Base-by-base conservation (phyloP, 257 asterid genomes). In the Capsicum chinense region DNA sequence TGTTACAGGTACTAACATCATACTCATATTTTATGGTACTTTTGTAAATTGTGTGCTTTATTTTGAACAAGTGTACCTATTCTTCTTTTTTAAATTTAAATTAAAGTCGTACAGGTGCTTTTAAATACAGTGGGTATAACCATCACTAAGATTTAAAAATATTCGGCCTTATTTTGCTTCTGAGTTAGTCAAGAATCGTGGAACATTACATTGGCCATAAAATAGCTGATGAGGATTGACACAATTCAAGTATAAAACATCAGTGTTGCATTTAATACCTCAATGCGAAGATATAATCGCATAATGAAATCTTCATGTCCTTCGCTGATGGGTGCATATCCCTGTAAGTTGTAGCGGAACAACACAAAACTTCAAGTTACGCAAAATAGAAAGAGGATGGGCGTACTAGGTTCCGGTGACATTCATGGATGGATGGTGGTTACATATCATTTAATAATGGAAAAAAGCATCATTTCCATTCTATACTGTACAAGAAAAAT, bases 261-360 rank as follows among this genome's bases (percentile, higher is more conserved):
- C 12, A 54, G 15, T 2, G 2, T 54, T 56, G 5, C 59, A 56
- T 12, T n/a, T 58, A n/a, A n/a, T 79, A 94, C 98, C 98, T 95
- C 98, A 88, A 95, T 95, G 56, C 98, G 92, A 76, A 88, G 91
- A 91, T 95, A 93, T 89, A 97, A 88, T 66, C 98, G 95, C 83
- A 88, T 87, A 81, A 95, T 95, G 95, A 95, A 95, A 90, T 97
- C 98, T 92, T 96, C 99, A 86, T 93, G 93, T 71, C 98, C 99
- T 91, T 95, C 89, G 89, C 97, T 93, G 93, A 93, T 97, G 90
- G 99, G 97, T 73, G 99, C 98, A 85, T 95, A 97, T 60, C 99
- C 98, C 98, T 97, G 17, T 19, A 39, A 39, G 44, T 39, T 39
- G 44, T 39, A 79, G 12, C 11, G 17, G 12, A 59, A 59, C 33